Evolutionary conservation across 2,329 filamentous ascomycete species (phyloP).

Genomic region (Diaporthe ampelina): DNA sequence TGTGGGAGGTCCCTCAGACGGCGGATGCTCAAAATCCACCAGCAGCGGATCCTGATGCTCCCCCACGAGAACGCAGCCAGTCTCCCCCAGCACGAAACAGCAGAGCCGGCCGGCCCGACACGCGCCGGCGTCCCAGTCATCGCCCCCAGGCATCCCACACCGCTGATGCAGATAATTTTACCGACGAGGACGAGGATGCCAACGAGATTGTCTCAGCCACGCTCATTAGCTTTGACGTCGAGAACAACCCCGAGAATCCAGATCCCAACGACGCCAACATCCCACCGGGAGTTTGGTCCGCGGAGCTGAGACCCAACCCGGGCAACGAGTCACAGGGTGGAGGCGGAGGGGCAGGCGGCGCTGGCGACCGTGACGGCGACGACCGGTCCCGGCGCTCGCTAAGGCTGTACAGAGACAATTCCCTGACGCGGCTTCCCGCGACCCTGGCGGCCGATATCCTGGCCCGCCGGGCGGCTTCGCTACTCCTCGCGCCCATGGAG

Average conservation of each 20-base stretch:
- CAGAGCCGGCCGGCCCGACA: conserved; percentile 18
- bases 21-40: conserved; percentile 5
- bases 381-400: conserved; percentile 34
- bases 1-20: conserved; percentile 31
- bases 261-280: conserved; percentile 49
- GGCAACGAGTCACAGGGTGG: conserved; percentile 41
- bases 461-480: conserved; percentile 57
- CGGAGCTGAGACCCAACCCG: conserved; percentile 68
- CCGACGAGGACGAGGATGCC: conserved; percentile 69
- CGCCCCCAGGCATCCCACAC: conserved; percentile 30
- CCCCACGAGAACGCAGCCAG: conserved; percentile 17
- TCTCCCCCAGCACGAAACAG: conserved; percentile 27
- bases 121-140: conserved; percentile 36
- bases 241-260: conserved; percentile 65
- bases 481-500: conserved; percentile 63
- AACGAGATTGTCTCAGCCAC: conserved; percentile 67
- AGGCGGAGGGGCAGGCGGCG: not conserved
- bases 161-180: conserved; percentile 59
- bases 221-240: conserved; percentile 73
- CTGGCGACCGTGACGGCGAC: conserved; percentile 30
- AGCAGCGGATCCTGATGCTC: not conserved
- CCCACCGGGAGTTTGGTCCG: conserved; percentile 69
- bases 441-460: conserved; percentile 63
- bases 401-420: conserved; percentile 53
- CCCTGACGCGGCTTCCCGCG: conserved; percentile 65